Evolutionary conservation across 805 yeast species (phyloP), one percentile per base, ranked within the genome.

Genomic region (Debaryomyces prosopidis): DNA sequence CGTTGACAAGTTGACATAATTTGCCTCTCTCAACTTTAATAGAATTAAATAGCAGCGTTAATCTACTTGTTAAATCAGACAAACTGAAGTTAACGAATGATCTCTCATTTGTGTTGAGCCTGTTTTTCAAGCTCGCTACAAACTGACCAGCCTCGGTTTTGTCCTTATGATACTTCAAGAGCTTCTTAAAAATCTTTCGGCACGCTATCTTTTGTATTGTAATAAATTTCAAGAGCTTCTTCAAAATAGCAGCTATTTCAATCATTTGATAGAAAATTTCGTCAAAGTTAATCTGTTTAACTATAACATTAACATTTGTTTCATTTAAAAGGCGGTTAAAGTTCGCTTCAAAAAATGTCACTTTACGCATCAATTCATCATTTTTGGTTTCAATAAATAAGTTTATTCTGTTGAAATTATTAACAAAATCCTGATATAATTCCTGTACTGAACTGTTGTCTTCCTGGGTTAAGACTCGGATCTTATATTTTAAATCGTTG

Each of bases 131-230:
- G 12, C 59, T 57, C 12, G 54, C 33, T 3, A 69, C 52, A 40
- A 72, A 62, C 23, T 52, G 49, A 14, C 55, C 39, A 18, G 63
- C 47, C 14, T 53, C 41, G 3, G 46, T 54, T 28, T 52, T 45
- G 47, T 65, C 60, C 4, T 51, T 54, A 43, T 73, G 71, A 55
- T 80, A 71, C 56, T 80, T 80, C 39, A 69, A 40, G 48, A 78
- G 85, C 60, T 89, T 88, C 66, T 89, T 88, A 55, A 88, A 71
- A 40, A 88, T 75, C 65, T 88, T 88, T 49, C 84, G 74, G 40
- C 86, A 73, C 5, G 82, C 95, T 2, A 89, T 82, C 56, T 84
- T 82, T 58, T 88, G 96, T 6, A 87, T 76, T 17, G 84, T 67
- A 12, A 87, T 79, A 58, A 85, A 88, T 49, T 89, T 73, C n/a